phyloP scores from a whole-genome alignment of 139 green algal species.

The Picochlorum sp. region DNA sequence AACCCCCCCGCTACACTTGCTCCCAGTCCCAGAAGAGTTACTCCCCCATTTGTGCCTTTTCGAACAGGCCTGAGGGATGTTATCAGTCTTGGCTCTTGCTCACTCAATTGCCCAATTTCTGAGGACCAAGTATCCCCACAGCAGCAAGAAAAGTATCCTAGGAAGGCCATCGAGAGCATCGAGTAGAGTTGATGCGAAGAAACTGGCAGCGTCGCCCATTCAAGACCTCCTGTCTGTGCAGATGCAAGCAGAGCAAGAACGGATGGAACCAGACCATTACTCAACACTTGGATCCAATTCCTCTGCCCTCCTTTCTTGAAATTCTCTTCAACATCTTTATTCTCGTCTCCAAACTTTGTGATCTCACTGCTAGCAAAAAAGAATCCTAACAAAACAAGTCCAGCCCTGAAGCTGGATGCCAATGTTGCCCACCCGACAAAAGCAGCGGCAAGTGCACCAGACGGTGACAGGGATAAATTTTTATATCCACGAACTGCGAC shows the following conservation, averaged over 20 bases:
- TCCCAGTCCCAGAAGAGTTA: constrained; percentile 59
- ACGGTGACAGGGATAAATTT: constrained; percentile 8
- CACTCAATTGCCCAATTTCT: constrained; percentile 76
- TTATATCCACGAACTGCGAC: constrained; percentile 7
- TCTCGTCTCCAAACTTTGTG: constrained; percentile 61
- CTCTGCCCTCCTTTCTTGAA: constrained; percentile 65
- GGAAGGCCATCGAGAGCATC: constrained; percentile 23
- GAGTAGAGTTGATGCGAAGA: not conserved
- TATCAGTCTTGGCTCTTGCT: constrained; percentile 58
- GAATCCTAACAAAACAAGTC: constrained; percentile 66
- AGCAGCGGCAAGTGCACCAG: constrained; percentile 13
- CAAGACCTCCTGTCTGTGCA: constrained; percentile 11
- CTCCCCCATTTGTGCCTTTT: constrained; percentile 74
- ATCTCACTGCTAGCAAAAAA: constrained; percentile 62
- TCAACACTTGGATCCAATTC: constrained; percentile 60
- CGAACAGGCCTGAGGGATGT: constrained; percentile 62
- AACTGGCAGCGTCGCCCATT: not conserved
- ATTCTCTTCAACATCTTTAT: constrained; percentile 58
- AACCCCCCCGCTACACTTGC: constrained; percentile 58
- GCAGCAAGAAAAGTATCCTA: constrained; percentile 85
- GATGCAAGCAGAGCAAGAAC: constrained; percentile 6
- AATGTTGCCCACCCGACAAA: constrained; percentile 53
- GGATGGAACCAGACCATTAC: constrained; percentile 29
- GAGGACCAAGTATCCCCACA: constrained; percentile 85
- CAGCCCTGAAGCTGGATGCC: constrained; percentile 44